Evolutionary conservation across 768 basidiomycete genomes (phyloP).

Genomic region (Leucocoprinus birnbaumii): DNA sequence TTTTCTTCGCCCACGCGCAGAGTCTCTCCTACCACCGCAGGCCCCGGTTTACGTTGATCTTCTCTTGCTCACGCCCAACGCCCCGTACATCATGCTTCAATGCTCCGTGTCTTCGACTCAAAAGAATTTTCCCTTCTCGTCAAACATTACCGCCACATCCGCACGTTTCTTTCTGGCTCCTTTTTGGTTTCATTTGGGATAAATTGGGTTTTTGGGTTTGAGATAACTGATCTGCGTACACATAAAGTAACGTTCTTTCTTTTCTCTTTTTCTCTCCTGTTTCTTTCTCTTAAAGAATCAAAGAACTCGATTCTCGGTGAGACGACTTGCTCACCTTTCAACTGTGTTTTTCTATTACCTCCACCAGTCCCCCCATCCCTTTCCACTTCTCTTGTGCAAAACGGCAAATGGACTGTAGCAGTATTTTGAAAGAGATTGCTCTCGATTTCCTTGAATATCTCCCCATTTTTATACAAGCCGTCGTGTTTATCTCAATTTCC

Average conservation of each 20-base stretch:
- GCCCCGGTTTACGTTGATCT: no score
- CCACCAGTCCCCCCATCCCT: not conserved
- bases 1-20: constrained; percentile 13
- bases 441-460: not conserved
- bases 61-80: no score
- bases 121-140: no score
- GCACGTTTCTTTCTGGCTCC: constrained; percentile 19
- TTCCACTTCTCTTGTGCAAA: constrained; percentile 11
- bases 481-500: not conserved
- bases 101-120: no score
- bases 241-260: constrained; percentile 9
- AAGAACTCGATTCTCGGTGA: not conserved
- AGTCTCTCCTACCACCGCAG: no score
- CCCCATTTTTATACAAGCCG: no score
- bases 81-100: no score
- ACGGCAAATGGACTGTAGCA: constrained; percentile 9
- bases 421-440: constrained; percentile 10
- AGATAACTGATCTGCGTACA: constrained; percentile 7
- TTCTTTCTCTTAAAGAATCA: not conserved
- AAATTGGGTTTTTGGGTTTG: constrained; percentile 12
- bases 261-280: not conserved
- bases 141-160: no score
- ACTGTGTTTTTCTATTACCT: not conserved
- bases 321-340: not conserved
- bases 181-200: constrained; percentile 11